Base-by-base conservation (phyloP, 2,329 filamentous ascomycete species). In the Gliomastix tumulicola region DNA sequence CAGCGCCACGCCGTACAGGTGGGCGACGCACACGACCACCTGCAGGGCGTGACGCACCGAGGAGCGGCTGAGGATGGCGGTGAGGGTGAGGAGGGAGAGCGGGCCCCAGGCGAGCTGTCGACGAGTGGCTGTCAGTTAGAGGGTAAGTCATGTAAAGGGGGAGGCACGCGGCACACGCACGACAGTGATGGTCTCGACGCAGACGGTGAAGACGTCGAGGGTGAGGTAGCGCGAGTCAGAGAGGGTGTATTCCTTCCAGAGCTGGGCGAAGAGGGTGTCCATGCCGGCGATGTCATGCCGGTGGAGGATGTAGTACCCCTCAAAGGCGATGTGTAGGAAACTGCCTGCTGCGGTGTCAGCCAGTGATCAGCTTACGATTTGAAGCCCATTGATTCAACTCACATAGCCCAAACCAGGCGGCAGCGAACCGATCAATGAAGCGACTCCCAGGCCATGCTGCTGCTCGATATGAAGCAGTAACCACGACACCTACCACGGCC, bases 171-270 rank as follows among this genome's bases (percentile, higher is more conserved):
- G 21, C 8, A 16, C n/a, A 45, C 79, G 51, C 62, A 89, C 84
- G 30, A 79, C 79, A 2, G 88, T 94, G 43, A 94, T 77, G 15
- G 74, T 78, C 68, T 95, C 88, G 58, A 94, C 82, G 56, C 84
- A 89, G n/a, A 94, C 66, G 48, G 92, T 88, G 50, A 94, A 88
- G 2, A 82, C 73, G 53, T 92, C 84, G 15, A 80, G 79, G 3
- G 82, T 88, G 48, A 95, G 66, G 53, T 95, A 95, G 30, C 88
- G 74, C 37, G 88, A 94, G 62, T 95, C 88, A 3, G 85, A 89
- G 22, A 89, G 71, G 4, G 85, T 74, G 56, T 95, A 95, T 60
- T 95, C 88, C 55, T 95, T 95, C 88, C 88, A 95, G 31, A 94
- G 68, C 64, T 95, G 87, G 4, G 82, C 86, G 39, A 89, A 82